A percentile compares a stretch with the other conserved stretches of the same genome.
phyloP scores from a whole-genome alignment of 805 yeast genomes.

The Kodamaea kaohsiungensis region DNA sequence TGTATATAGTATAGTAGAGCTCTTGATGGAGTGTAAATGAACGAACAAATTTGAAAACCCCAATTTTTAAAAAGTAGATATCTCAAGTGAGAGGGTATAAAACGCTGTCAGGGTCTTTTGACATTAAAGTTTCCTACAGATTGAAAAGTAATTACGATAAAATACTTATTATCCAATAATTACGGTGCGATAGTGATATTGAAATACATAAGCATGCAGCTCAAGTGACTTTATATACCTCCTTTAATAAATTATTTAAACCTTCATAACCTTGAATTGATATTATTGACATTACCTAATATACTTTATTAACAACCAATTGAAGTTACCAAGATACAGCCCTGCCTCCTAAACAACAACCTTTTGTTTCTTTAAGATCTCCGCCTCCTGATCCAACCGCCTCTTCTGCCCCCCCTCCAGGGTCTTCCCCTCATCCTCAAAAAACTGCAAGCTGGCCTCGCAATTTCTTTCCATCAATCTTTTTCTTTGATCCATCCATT shows the following conservation, averaged over 20 bases:
- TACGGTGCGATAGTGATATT: no score
- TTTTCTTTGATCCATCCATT: slow-evolving; percentile 10
- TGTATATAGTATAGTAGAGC: slow-evolving; percentile 1
- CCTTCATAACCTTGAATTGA: no score
- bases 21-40: not conserved
- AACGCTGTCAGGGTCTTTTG: no score
- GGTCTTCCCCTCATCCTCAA: not conserved
- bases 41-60: not conserved
- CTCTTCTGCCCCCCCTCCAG: not conserved
- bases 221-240: no score
- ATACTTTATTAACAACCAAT: not conserved
- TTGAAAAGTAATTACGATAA: no score
- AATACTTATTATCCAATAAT: no score
- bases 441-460: slow-evolving; percentile 4
- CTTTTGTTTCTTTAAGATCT: not conserved
- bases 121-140: no score
- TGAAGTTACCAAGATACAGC: not conserved
- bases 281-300: no score
- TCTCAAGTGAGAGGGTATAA: no score
- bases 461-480: slow-evolving; percentile 11
- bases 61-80: not conserved
- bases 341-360: not conserved
- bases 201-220: no score
- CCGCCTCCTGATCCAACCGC: not conserved
- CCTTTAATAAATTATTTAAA: no score